A percentile compares a stretch with the other conserved stretches of the same genome.
Conservation (phyloP, 116 monocot genomes). For the Cymodocea nodosa region DNA sequence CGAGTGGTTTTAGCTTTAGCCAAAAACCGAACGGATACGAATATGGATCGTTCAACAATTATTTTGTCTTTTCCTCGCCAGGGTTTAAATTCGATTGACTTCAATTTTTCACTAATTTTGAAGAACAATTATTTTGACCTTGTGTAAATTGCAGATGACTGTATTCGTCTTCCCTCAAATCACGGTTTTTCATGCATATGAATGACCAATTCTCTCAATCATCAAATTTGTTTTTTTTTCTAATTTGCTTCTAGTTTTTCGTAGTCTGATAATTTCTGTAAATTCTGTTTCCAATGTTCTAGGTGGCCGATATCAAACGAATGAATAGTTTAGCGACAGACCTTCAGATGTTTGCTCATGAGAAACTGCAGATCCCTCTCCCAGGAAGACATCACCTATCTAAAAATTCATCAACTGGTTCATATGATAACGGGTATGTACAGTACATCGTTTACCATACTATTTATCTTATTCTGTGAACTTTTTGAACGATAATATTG, state of each 20-base stretch:
- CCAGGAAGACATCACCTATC: conserved; percentile 49
- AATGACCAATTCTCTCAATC: no score
- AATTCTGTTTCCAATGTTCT: conserved; percentile 6
- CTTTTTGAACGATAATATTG: no score
- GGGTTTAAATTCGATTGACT: no score
- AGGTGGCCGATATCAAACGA: conserved; percentile 79
- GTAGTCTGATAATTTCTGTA: background rate
- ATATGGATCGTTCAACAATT: background rate
- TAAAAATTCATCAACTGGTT: conserved; percentile 36
- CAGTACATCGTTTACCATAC: background rate
- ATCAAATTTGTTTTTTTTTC: no score
- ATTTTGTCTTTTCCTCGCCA: background rate
- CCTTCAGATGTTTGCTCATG: conserved; percentile 85
- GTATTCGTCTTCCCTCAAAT: no score
- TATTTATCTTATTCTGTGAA: conserved; percentile 11
- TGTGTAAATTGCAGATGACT: background rate
- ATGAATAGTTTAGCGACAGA: conserved; percentile 85
- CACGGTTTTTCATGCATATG: no score
- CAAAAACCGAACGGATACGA: background rate
- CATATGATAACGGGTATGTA: conserved; percentile 36
- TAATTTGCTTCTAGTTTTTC: no score
- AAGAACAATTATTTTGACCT: background rate
- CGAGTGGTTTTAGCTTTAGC: background rate
- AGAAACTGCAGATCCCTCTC: conserved; percentile 62
- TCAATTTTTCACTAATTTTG: no score